Evolutionary conservation across 768 basidiomycete genomes (phyloP).

Genomic region (Macrocybe gigantea): DNA sequence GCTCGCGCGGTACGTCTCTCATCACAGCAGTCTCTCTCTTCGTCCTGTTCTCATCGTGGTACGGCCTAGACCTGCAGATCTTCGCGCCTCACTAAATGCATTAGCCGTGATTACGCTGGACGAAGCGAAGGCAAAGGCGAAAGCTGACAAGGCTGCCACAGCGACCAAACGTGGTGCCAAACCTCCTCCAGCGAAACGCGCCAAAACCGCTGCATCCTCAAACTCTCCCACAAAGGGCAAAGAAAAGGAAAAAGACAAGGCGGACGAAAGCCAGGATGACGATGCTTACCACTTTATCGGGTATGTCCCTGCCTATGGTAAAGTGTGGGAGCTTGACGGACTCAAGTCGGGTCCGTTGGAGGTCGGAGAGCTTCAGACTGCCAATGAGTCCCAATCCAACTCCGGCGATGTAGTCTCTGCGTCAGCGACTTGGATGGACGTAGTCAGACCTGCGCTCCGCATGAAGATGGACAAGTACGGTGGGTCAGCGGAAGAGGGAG

Average conservation of each 20-base stretch:
- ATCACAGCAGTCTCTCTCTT: not conserved
- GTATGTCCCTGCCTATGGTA: constrained; percentile 55
- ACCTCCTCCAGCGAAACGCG: constrained; percentile 32
- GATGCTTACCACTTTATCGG: constrained; percentile 63
- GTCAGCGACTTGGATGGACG: constrained; percentile 48
- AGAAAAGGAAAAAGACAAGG: constrained; percentile 12
- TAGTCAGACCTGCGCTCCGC: constrained; percentile 53
- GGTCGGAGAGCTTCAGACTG: constrained; percentile 46
- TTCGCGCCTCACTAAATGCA: constrained; percentile 45
- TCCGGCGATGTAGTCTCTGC: not conserved
- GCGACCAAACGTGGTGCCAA: constrained; percentile 17
- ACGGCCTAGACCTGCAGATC: constrained; percentile 44
- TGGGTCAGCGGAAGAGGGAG: constrained; percentile 33
- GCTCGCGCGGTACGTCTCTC: constrained; percentile 44
- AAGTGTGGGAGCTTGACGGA: constrained; percentile 70
- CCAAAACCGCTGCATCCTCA: constrained; percentile 15
- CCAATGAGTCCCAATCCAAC: constrained; percentile 1
- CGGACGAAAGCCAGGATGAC: constrained; percentile 25
- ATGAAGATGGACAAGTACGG: constrained; percentile 59
- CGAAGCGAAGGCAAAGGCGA: constrained; percentile 30
- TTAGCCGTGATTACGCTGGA: constrained; percentile 40
- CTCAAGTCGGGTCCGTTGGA: constrained; percentile 57
- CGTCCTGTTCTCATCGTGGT: constrained; percentile 1
- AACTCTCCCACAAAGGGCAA: constrained; percentile 14
- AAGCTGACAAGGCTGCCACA: constrained; percentile 12